Percentiles rank a stretch among this genome's conserved stretches.
Conservation (phyloP, 2,329 filamentous ascomycete species). For the Penicillium sp. region DNA sequence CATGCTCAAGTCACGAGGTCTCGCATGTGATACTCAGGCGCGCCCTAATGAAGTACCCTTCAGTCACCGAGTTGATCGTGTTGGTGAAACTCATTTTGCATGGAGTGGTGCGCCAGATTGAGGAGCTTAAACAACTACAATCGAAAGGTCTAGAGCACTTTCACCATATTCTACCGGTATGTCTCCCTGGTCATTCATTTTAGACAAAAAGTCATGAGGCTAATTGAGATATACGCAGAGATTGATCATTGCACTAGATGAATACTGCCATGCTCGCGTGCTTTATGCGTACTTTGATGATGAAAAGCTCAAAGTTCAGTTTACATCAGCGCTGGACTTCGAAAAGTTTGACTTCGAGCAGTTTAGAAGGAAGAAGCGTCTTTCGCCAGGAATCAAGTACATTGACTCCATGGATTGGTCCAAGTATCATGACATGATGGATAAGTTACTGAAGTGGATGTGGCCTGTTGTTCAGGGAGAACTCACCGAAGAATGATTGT, state of each 20-base stretch:
- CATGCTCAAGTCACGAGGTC: too few species aligned
- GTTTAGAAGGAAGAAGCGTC: too few species aligned
- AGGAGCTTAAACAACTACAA: background rate
- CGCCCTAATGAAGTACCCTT: background rate
- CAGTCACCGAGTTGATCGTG: background rate
- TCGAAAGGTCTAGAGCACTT: background rate
- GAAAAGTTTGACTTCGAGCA: background rate
- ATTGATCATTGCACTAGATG: background rate
- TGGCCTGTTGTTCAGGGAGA: too few species aligned
- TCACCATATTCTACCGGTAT: background rate
- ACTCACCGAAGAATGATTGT: too few species aligned
- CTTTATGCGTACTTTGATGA: background rate
- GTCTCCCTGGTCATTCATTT: background rate
- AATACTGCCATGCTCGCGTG: background rate
- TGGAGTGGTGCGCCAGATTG: background rate
- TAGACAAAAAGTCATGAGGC: too few species aligned
- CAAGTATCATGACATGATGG: too few species aligned
- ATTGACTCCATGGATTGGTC: too few species aligned
- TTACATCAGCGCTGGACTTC: background rate
- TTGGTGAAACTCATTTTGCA: background rate
- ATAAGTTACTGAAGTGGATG: too few species aligned
- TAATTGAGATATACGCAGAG: background rate
- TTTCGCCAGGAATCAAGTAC: too few species aligned
- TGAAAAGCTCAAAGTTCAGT: background rate
- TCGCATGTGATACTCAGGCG: too few species aligned